Evolutionary conservation across 495 filamentous ascomycete genomes (phyloP), one percentile per base, ranked within the genome.

Genomic region (Daldinia grandis): DNA sequence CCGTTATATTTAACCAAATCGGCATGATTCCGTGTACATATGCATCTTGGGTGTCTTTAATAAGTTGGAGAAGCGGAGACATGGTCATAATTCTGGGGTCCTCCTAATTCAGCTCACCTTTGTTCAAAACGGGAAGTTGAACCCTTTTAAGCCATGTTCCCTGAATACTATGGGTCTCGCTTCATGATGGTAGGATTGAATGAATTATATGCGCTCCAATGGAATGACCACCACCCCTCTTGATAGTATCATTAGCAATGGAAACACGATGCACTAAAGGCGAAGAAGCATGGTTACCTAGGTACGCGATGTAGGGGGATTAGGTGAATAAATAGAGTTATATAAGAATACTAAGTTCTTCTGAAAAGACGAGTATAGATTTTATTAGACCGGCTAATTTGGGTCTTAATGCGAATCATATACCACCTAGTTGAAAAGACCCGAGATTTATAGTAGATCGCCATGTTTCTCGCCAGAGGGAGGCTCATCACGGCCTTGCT

Each of bases 171-270:
- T 42, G 21, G 30, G 50, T 49, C 44, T 47, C 37, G 7, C 12
- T 28, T 38, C 33, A 64, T 49, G 38, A 57, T 15, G 37, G 7
- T 33, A 30, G 14, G 50, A 51, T 38, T 38, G 21, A 15, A 50
- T 10, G n/a, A 17, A 38, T 24, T 50, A 47, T 38, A 68, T 35
- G 65, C 65, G 50, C 65, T 68, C 65, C 65, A 62, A 62, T 68
- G n/a, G 51, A 38, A 57, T 12, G 8, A 3, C 49, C 24, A 25
- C 55, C 25, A 25, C n/a, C 40, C n/a, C 42, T 47, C 42, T 47
- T 47, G 8, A 21, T 44, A 28, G n/a, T 33, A 55, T 53, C 5
- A 47, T 67, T 30, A 21, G 17, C n/a, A 42, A 40, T 40, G 30
- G 37, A 19, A 25, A 27, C 35, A 17, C 28, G 9, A 44, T 49